These are phyloP conservation scores for Tricladium varicosporioides DNA, from an alignment of 2,329 filamentous ascomycete species.

Conservation along the genomic window DNA sequence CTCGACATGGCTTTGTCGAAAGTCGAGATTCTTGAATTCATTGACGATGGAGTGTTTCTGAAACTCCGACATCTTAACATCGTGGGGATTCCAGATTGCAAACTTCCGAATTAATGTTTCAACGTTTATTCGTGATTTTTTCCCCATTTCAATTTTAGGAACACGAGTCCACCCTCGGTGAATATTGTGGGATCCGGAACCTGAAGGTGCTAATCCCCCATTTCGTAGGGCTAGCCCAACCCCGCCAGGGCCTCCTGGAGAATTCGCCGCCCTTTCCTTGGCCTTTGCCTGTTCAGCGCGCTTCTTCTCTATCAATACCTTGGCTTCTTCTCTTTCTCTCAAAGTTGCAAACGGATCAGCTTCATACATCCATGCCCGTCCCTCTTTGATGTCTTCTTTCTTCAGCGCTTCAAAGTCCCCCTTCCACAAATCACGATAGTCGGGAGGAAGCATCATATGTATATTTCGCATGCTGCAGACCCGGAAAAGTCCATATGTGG, in stretches of 20 bases:
- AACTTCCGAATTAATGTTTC: conserved; percentile 76
- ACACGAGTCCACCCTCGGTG: conserved; percentile 77
- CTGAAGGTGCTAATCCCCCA: conserved; percentile 37
- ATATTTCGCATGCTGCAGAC: conserved; percentile 96
- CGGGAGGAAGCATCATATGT: conserved; percentile 89
- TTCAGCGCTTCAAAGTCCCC: conserved; percentile 81
- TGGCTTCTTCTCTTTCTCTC: conserved; percentile 76
- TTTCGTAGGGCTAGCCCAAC: conserved; percentile 48
- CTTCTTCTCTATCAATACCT: conserved; percentile 75
- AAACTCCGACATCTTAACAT: conserved; percentile 58
- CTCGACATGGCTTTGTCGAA: conserved; percentile 83
- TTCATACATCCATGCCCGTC: conserved; percentile 88
- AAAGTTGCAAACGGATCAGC: conserved; percentile 87
- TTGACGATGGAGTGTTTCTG: conserved; percentile 62
- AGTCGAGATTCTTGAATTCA: conserved; percentile 76
- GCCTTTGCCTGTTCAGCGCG: conserved; percentile 67
- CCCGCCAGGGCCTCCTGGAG: conserved; percentile 54
- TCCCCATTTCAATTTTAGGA: conserved; percentile 91
- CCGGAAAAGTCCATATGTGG: conserved; percentile 85
- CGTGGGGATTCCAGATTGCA: conserved; percentile 84
- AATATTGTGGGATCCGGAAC: conserved; percentile 37
- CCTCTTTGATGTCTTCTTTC: conserved; percentile 73
- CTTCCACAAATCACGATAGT: conserved; percentile 89
- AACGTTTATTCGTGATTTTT: conserved; percentile 72
- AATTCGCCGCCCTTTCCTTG: conserved; percentile 65